Conservation (phyloP, 768 basidiomycete species). For the Lentinula aciculospora region DNA sequence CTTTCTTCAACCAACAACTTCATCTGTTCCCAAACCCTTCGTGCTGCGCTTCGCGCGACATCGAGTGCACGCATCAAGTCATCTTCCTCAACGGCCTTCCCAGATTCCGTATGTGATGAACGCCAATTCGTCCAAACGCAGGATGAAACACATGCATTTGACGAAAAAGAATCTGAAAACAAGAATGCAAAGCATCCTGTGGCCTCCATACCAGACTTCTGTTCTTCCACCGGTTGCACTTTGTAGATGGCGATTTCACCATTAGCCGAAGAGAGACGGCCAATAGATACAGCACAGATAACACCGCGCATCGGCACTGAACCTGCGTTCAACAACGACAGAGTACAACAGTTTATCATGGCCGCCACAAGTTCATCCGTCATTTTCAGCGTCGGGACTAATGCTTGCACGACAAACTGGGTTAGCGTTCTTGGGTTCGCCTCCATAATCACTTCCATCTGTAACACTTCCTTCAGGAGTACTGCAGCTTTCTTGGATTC, state of each 20-base stretch:
- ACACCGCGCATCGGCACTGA: conserved; percentile 73
- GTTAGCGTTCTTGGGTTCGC: conserved; percentile 64
- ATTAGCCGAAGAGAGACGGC: conserved; percentile 20
- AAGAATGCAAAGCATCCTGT: conserved; percentile 72
- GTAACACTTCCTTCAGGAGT: conserved; percentile 53
- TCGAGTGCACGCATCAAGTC: conserved; percentile 40
- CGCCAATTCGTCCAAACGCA: conserved; percentile 60
- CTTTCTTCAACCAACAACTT: conserved; percentile 21
- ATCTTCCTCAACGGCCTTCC: conserved; percentile 27
- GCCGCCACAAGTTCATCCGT: conserved; percentile 50
- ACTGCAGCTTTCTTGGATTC: conserved; percentile 54
- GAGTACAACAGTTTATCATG: conserved; percentile 63
- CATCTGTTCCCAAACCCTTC: conserved; percentile 40
- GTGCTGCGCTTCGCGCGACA: conserved; percentile 43
- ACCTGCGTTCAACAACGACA: conserved; percentile 64
- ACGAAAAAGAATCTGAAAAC: conserved; percentile 25
- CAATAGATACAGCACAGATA: conserved; percentile 64
- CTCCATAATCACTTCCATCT: conserved; percentile 57
- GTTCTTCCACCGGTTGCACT: conserved; percentile 47
- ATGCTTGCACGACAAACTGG: conserved; percentile 71
- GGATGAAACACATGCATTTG: conserved; percentile 14
- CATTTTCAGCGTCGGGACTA: conserved; percentile 23
- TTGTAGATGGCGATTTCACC: conserved; percentile 27
- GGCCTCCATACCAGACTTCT: conserved; percentile 28
- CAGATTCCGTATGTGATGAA: conserved; percentile 15